Conservation (phyloP, 192 early-diverging fungal genomes). For the Obelidium mucronatum region DNA sequence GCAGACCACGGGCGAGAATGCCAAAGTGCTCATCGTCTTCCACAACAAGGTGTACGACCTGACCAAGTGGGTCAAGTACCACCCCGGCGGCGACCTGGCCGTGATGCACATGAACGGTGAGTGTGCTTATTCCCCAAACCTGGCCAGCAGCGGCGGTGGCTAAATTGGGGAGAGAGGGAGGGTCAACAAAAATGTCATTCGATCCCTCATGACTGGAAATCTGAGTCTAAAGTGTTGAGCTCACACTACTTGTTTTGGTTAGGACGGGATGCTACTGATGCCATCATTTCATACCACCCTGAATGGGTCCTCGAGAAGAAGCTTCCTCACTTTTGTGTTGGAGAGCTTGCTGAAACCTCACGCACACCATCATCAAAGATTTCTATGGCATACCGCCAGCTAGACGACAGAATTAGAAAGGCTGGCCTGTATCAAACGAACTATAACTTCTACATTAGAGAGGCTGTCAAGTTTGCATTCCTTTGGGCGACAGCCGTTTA, state of each 20-base stretch:
- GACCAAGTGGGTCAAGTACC: constrained; percentile 71
- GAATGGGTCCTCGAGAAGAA: constrained; percentile 75
- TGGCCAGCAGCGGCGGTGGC: neutral
- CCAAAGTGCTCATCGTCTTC: constrained; percentile 82
- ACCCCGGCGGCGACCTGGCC: constrained; percentile 93
- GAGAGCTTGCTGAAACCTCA: constrained; percentile 57
- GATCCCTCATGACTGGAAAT: neutral
- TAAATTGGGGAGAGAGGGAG: neutral
- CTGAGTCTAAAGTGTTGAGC: neutral
- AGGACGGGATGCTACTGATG: constrained; percentile 87
- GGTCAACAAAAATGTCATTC: too few species aligned
- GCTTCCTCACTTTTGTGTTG: constrained; percentile 84
- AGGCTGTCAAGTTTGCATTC: constrained; percentile 51
- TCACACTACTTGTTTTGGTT: neutral
- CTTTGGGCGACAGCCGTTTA: constrained; percentile 45
- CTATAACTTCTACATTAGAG: constrained; percentile 60
- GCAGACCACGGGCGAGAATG: constrained; percentile 7
- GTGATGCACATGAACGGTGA: constrained; percentile 85
- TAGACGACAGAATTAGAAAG: constrained; percentile 69
- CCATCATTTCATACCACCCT: constrained; percentile 85
- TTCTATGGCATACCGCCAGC: constrained; percentile 62
- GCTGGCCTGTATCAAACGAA: constrained; percentile 72
- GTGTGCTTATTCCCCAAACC: neutral
- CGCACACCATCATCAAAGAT: constrained; percentile 16
- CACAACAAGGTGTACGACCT: constrained; percentile 90